Percentiles rank a stretch among this genome's conserved stretches.
These are phyloP conservation scores for Chlamydomonas reinhardtii DNA, from an alignment of 163 green algal species.

Conservation along the genomic window DNA sequence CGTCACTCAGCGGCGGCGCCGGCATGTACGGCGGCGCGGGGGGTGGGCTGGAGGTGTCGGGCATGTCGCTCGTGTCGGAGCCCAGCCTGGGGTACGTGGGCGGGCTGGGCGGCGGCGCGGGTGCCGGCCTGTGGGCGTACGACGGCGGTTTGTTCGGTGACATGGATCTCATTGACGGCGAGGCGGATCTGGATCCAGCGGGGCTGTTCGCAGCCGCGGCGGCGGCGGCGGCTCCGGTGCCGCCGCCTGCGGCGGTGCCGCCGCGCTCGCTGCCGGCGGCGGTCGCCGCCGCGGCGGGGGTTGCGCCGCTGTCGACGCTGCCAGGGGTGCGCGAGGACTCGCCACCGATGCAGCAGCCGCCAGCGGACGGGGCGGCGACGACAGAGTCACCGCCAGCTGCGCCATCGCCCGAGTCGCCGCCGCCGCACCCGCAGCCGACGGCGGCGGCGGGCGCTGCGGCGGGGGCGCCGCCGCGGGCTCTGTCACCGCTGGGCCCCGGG, in stretches of 20 bases:
- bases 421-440: no score
- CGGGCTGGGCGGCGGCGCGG: constrained; percentile 24
- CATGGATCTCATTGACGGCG: constrained; percentile 29
- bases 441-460: no score
- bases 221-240: background rate
- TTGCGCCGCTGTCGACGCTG: background rate
- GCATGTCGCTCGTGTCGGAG: constrained; percentile 1
- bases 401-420: no score
- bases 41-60: background rate
- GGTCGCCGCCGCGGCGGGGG: no score
- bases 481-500: no score
- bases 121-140: constrained; percentile 9
- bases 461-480: no score
- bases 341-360: background rate
- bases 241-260: background rate
- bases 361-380: background rate
- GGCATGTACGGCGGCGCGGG: no score
- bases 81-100: constrained; percentile 8
- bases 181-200: constrained; percentile 10
- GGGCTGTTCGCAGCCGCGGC: background rate
- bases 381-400: no score
- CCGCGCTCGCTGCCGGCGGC: background rate
- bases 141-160: constrained; percentile 34
- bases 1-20: background rate
- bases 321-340: background rate